A percentile compares a stretch with the other conserved stretches of the same genome.
These are phyloP conservation scores for Calvatia gigantea DNA, from an alignment of 768 basidiomycete genomes.

Conservation along the genomic window DNA sequence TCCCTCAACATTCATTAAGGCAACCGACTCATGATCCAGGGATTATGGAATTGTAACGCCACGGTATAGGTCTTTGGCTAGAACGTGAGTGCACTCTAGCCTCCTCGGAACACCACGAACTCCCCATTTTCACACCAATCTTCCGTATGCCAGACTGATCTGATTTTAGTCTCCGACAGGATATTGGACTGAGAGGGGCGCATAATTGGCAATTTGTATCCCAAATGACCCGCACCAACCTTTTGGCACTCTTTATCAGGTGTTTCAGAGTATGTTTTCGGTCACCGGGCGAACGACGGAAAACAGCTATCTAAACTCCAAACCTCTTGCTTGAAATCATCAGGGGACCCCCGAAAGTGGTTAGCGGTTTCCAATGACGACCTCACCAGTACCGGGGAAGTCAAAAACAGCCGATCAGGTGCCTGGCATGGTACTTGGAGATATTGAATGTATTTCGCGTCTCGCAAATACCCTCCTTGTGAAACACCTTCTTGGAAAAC, in stretches of 20 bases:
- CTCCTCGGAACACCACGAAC: neutral
- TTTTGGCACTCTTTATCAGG: neutral
- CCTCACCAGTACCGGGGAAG: slow-evolving; percentile 6
- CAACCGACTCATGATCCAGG: too few species aligned
- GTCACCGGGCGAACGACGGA: neutral
- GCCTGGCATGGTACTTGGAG: neutral
- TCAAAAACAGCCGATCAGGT: neutral
- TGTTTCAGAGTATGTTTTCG: neutral
- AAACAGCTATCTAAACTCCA: neutral
- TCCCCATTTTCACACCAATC: neutral
- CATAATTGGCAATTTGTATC: neutral
- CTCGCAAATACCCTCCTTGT: neutral
- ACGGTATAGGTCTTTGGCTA: too few species aligned
- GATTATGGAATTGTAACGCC: neutral
- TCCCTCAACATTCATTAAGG: too few species aligned
- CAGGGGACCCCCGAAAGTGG: neutral
- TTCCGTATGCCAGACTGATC: neutral
- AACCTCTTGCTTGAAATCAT: neutral
- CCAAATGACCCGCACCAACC: neutral
- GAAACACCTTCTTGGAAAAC: neutral
- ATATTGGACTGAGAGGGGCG: neutral
- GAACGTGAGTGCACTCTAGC: neutral
- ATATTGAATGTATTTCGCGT: neutral
- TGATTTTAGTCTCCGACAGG: neutral
- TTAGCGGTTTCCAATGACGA: slow-evolving; percentile 3